Percentiles rank a stretch among this genome's conserved stretches.
phyloP scores from a whole-genome alignment of 2,329 filamentous ascomycete species.

The Clonostachys rhizophaga region DNA sequence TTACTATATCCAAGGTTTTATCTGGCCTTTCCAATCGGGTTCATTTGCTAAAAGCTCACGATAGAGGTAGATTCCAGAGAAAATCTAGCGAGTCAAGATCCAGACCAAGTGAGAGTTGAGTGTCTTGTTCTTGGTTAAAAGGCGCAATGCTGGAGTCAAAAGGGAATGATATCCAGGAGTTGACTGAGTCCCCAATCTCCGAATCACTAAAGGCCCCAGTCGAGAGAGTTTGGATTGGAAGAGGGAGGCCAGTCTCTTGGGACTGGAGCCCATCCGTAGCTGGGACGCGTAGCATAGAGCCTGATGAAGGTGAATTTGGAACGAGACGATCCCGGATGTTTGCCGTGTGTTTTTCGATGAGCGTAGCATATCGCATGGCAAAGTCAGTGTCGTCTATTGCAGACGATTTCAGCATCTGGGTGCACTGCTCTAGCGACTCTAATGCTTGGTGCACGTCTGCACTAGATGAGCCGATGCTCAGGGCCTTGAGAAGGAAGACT shows the following conservation, averaged over 20 bases:
- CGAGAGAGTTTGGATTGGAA: too few species aligned
- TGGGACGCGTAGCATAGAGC: too few species aligned
- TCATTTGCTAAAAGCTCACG: too few species aligned
- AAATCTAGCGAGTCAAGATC: neutral
- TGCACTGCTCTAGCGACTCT: slow-evolving; percentile 9
- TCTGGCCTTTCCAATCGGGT: too few species aligned
- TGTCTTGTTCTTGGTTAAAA: neutral
- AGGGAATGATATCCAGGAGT: neutral
- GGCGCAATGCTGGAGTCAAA: neutral
- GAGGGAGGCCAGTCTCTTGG: too few species aligned
- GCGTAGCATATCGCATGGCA: slow-evolving; percentile 11
- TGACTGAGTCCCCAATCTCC: too few species aligned
- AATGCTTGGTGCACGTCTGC: slow-evolving; percentile 1
- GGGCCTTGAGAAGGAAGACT: slow-evolving; percentile 12
- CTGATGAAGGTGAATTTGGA: too few species aligned
- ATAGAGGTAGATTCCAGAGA: neutral
- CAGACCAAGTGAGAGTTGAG: neutral
- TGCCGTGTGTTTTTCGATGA: slow-evolving; percentile 11
- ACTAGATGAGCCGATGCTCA: slow-evolving; percentile 6
- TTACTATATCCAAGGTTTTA: too few species aligned
- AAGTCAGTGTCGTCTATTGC: slow-evolving; percentile 15
- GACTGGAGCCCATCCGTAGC: too few species aligned
- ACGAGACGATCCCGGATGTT: slow-evolving; percentile 3
- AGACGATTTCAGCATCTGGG: slow-evolving; percentile 2
- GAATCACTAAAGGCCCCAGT: too few species aligned